phyloP scores from a whole-genome alignment of 1,284 basidiomycete species.

The Ceratobasidium papillatum region DNA sequence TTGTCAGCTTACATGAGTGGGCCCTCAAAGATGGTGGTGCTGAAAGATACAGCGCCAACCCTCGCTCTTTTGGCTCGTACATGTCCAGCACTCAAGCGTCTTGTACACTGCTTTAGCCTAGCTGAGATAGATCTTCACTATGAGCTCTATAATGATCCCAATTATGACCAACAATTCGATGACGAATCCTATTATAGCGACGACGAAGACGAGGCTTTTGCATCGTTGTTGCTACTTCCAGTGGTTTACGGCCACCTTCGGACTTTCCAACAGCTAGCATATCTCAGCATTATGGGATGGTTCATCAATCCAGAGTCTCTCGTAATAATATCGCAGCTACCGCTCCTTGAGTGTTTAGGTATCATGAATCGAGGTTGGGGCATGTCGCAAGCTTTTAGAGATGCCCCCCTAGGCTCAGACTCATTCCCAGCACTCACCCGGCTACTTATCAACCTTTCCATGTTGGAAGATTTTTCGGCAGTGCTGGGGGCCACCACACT shows the following conservation, averaged over 20 bases:
- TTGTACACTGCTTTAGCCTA: background rate
- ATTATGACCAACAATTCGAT: no score
- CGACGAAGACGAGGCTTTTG: background rate
- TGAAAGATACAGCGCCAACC: background rate
- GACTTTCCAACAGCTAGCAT: background rate
- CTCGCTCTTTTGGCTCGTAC: background rate
- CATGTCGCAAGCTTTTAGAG: background rate
- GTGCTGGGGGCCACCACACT: background rate
- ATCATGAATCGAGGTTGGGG: background rate
- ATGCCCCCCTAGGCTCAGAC: background rate
- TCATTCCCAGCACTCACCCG: background rate
- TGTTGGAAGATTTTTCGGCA: background rate
- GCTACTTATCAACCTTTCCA: background rate
- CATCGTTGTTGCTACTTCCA: background rate
- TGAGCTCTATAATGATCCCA: no score
- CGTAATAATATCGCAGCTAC: background rate
- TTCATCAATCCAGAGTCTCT: background rate
- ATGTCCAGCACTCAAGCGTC: background rate
- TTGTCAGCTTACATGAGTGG: background rate
- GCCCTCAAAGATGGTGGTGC: background rate
- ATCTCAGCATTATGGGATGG: background rate
- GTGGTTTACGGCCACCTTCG: background rate
- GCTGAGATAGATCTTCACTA: no score
- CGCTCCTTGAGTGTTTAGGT: background rate
- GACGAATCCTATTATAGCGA: background rate